Conservation (phyloP, 805 yeast species). For the Kazachstania africana region DNA sequence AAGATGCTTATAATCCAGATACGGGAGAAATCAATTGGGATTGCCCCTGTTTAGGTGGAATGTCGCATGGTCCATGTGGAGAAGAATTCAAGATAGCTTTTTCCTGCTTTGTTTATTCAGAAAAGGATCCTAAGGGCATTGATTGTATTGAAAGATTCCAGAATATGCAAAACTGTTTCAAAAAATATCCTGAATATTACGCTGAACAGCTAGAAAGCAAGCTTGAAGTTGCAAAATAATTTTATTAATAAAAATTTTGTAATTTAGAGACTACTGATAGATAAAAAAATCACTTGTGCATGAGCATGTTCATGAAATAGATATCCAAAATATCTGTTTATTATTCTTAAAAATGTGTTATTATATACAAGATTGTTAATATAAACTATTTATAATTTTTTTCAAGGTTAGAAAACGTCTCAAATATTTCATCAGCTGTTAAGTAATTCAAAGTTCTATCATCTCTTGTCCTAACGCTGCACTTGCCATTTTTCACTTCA, state of each 20-base stretch:
- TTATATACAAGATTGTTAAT: too few species aligned
- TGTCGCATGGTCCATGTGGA: slow-evolving; percentile 99
- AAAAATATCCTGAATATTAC: slow-evolving; percentile 82
- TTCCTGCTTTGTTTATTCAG: slow-evolving; percentile 88
- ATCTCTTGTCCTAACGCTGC: slow-evolving; percentile 53
- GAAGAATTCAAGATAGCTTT: slow-evolving; percentile 90
- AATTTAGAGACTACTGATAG: too few species aligned
- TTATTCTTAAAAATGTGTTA: too few species aligned
- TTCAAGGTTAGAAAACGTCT: slow-evolving; percentile 45
- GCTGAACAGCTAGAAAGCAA: slow-evolving; percentile 59
- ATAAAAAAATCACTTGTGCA: too few species aligned
- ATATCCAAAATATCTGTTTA: too few species aligned
- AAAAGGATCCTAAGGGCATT: slow-evolving; percentile 90
- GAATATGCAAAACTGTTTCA: slow-evolving; percentile 89
- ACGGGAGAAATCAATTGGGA: slow-evolving; percentile 99
- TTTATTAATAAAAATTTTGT: not conserved
- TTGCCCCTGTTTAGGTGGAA: slow-evolving; percentile 98
- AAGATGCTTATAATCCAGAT: slow-evolving; percentile 33
- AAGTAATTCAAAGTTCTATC: slow-evolving; percentile 34
- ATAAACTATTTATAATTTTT: slow-evolving; percentile 20
- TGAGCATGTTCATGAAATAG: too few species aligned
- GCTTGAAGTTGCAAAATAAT: too few species aligned
- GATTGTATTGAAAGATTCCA: slow-evolving; percentile 89
- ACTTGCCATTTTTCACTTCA: slow-evolving; percentile 48
- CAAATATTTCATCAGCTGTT: slow-evolving; percentile 39